Percentiles rank a stretch among this genome's conserved stretches.
Conservation (phyloP, 2,329 filamentous ascomycete species). For the Aspergillus texensis region DNA sequence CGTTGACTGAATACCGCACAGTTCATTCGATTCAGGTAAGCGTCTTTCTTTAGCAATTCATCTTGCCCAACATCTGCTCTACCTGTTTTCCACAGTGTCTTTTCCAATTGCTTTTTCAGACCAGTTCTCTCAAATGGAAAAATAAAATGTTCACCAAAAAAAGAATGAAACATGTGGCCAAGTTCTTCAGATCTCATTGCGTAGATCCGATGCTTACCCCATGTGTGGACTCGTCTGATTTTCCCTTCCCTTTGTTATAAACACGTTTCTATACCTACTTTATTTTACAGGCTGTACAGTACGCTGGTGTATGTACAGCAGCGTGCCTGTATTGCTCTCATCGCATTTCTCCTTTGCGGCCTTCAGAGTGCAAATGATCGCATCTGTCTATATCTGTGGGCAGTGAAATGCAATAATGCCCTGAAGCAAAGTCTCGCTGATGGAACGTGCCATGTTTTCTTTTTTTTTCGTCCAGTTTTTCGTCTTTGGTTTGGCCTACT, state of each 20-base stretch:
- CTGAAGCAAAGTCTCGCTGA: slow-evolving; percentile 8
- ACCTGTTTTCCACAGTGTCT: neutral
- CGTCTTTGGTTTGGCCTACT: slow-evolving; percentile 15
- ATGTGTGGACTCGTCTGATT: neutral
- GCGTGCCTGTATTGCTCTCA: neutral
- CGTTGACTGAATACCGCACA: slow-evolving; percentile 3
- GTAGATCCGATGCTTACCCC: neutral
- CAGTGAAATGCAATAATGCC: slow-evolving; percentile 8
- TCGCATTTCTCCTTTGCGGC: neutral
- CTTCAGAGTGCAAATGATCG: neutral
- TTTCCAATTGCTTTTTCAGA: neutral
- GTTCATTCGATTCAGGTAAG: slow-evolving; percentile 13
- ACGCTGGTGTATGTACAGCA: slow-evolving; percentile 1
- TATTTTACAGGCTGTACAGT: neutral
- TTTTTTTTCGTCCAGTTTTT: slow-evolving; percentile 12
- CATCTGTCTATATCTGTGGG: neutral
- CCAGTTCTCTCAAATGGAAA: neutral
- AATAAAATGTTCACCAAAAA: neutral
- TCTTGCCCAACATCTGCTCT: neutral
- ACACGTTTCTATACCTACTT: neutral
- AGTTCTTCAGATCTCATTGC: slow-evolving; percentile 1
- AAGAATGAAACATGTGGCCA: neutral
- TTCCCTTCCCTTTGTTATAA: neutral
- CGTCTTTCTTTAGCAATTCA: slow-evolving; percentile 12
- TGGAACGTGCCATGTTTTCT: slow-evolving; percentile 18